phyloP scores from a whole-genome alignment of 768 basidiomycete genomes.

The Termitomyces sp. region DNA sequence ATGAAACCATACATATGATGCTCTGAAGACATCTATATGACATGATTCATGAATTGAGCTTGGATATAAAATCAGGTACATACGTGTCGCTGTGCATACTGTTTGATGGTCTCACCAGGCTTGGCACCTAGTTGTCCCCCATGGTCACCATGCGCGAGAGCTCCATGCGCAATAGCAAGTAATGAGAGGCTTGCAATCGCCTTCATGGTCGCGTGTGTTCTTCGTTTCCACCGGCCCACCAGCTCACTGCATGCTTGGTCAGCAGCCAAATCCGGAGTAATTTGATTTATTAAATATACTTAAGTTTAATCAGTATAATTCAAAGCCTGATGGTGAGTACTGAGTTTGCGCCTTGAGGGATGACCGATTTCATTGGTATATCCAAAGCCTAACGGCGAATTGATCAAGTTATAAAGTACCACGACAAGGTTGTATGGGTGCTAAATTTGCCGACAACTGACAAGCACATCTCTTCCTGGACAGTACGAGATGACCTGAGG shows the following conservation, averaged over 20 bases:
- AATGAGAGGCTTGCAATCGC: constrained; percentile 37
- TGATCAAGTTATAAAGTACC: no score
- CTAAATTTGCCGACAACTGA: no score
- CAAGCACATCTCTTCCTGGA: no score
- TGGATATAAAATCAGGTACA: constrained; percentile 25
- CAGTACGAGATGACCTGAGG: no score
- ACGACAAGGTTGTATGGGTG: no score
- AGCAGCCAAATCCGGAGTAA: constrained; percentile 3
- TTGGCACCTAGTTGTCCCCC: constrained; percentile 31
- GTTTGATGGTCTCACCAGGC: constrained; percentile 58
- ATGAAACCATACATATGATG: constrained; percentile 66
- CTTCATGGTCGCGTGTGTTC: constrained; percentile 34
- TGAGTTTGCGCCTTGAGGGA: no score
- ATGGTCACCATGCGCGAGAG: constrained; percentile 57
- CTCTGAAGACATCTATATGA: constrained; percentile 74
- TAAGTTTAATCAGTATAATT: neutral
- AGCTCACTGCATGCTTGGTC: constrained; percentile 5
- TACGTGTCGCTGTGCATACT: constrained; percentile 92
- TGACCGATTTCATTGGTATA: neutral
- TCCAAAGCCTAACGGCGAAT: no score
- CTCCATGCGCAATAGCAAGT: constrained; percentile 26
- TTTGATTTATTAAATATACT: neutral
- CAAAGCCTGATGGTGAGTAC: no score
- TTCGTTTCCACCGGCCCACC: neutral
- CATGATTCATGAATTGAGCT: constrained; percentile 11